Conservation (phyloP, 345 rosid species). For the Melastoma malabathricum region DNA sequence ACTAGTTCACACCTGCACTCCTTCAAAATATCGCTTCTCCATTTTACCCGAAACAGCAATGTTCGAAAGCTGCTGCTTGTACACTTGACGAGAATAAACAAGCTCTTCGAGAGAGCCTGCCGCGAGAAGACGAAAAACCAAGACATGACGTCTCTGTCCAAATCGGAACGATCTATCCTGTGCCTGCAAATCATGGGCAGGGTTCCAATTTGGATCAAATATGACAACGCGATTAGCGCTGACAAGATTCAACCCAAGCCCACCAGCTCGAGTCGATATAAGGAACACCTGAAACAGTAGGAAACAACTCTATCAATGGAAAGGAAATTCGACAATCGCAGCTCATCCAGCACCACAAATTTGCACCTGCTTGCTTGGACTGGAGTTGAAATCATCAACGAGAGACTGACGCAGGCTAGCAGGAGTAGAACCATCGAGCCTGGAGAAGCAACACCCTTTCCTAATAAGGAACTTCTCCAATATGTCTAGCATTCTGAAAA, state of each 20-base stretch:
- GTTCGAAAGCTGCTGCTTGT: conserved; percentile 91
- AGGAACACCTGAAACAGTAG: conserved; percentile 57
- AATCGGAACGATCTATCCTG: conserved; percentile 93
- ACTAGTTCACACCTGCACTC: conserved; percentile 54
- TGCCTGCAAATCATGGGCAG: conserved; percentile 86
- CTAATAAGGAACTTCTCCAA: conserved; percentile 79
- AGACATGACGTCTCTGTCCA: conserved; percentile 91
- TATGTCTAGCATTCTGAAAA: conserved; percentile 80
- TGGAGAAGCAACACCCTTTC: conserved; percentile 73
- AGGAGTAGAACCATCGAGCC: conserved; percentile 95
- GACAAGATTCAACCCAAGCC: conserved; percentile 93
- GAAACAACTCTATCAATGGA: not conserved
- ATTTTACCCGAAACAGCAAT: conserved; percentile 93
- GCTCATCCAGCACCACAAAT: not conserved
- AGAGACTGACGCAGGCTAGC: conserved; percentile 63
- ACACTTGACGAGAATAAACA: conserved; percentile 79
- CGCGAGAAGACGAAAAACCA: conserved; percentile 84
- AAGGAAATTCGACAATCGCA: not conserved
- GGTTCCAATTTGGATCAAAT: conserved; percentile 97
- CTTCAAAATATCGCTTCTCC: conserved; percentile 90
- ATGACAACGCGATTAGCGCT: conserved; percentile 92
- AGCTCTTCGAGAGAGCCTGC: conserved; percentile 96
- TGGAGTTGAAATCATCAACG: conserved; percentile 78
- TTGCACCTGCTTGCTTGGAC: conserved; percentile 84
- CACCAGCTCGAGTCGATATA: conserved; percentile 98